Evolutionary conservation across 371 early-diverging fungal genomes (phyloP), one percentile per base, ranked within the genome.

Genomic region (Mortierella sp.): DNA sequence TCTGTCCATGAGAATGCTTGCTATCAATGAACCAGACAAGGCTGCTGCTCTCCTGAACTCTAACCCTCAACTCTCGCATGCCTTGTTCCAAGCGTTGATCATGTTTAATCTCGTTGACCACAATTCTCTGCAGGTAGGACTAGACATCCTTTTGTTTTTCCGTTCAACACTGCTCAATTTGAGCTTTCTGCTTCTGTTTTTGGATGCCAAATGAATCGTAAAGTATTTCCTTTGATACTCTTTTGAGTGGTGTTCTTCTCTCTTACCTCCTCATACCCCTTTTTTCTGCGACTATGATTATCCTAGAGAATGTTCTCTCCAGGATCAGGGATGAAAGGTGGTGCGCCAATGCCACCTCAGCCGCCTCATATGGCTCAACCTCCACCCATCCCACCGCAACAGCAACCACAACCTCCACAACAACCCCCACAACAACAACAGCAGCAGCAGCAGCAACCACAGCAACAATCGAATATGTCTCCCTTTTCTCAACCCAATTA

Each of bases 1-100:
- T 81, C 83, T 90, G 9, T 90, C 94, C 59, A 87, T 95, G 86
- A 95, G 94, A 85, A 92, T 93, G 2, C 68, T 88, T 53, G 84
- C 73, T 53, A 86, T 84, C 72, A 93, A 63, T 51, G 87, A 86
- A 75, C 93, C 85, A 2, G 91, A 92, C 7, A 88, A 90, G 51
- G 91, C 93, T 6, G 86, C 87, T 37, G 82, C 88, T 1, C 83
- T 96, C 44, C 76, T 97, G 44, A 75, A 82, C 15, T 72, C 86
- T 25, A 94, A 96, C 70, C 97, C 97, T 43, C 95, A 94, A 67
- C 85, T 96, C 2, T 87, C 94, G n/a, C 95, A 95, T 82, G 95
- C 95, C 4, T 79, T 96, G 30, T 94, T 96, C 75, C 96, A 96
- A 72, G 90, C 93, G 9, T 86, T 96, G 84, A 65, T 94, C 11